Evolutionary conservation across 2,329 filamentous ascomycete species (phyloP), one percentile per base, ranked within the genome.

Genomic region (Xylariaceae sp.): DNA sequence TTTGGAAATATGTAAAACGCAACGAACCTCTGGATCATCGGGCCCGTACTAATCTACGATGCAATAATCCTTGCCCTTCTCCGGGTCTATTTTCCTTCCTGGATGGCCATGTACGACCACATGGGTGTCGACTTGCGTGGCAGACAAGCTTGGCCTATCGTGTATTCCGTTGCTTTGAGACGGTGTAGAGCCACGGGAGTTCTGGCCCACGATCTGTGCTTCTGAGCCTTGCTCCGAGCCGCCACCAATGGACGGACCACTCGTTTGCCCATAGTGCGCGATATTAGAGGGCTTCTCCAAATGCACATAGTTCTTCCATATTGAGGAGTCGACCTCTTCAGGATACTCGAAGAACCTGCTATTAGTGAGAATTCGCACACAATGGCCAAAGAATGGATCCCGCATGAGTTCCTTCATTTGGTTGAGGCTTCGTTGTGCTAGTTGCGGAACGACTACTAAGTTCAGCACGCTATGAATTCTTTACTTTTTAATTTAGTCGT

Each of bases 41-140:
- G 73, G 70, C 1, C 75, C 77, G 59, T 72, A 79, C 80, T 81
- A 84, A 29, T 74, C 71, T 6, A 84, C 73, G 5, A 84, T 66
- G 48, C 77, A 67, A 6, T 74, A 63, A 63, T 83, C 78, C 54
- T 67, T 72, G 1, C 79, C 79, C 58, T 81, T 82, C 59, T 83
- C 81, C 1, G 74, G 70, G 62, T 83, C 79, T 11, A 80, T 13
- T 58, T 60, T 1, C 62, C 62, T 43, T 6, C 27, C 32, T 5
- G 24, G 39, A 3, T 65, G 55, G 44, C 56, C 35, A 50, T 67
- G 29, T 27, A 51, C 33, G 41, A 55, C 18, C 36, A 52, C 23
- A 32, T 59, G 26, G 18, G 46, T n/a, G 43, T 55, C 51, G 20
- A 60, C 24, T 13, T 49, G 47, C 20, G 54, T 54, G 10, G 49